phyloP scores from a whole-genome alignment of 2,329 filamentous ascomycete species.

The Knufia fluminis region DNA sequence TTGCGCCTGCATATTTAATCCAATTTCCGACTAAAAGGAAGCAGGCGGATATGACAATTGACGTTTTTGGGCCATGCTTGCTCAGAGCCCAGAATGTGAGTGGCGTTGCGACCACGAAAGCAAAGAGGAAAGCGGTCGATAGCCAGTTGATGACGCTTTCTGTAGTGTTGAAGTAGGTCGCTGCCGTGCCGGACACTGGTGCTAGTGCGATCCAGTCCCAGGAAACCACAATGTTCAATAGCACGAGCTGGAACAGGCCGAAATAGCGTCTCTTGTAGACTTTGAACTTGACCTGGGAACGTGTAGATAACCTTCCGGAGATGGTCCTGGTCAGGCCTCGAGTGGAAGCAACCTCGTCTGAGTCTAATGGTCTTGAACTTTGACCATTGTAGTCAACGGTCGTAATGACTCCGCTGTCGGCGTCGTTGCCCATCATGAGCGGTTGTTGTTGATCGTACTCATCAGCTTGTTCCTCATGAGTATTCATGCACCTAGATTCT shows the following conservation, averaged over 20 bases:
- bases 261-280: conserved; percentile 86
- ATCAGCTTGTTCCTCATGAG: background rate
- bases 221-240: conserved; percentile 86
- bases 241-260: conserved; percentile 69
- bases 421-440: background rate
- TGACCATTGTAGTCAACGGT: background rate
- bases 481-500: background rate
- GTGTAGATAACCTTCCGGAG: conserved; percentile 16
- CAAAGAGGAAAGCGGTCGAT: conserved; percentile 75
- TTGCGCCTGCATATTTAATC: conserved; percentile 71
- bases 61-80: conserved; percentile 58
- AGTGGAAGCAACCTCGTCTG: conserved; percentile 1
- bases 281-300: conserved; percentile 30
- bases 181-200: conserved; percentile 65
- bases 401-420: background rate
- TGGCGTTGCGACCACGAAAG: conserved; percentile 69
- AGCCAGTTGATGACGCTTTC: conserved; percentile 85
- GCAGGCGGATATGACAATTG: conserved; percentile 57
- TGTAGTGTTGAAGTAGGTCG: conserved; percentile 64
- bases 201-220: conserved; percentile 98
- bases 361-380: background rate
- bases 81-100: conserved; percentile 69
- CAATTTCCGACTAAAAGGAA: conserved; percentile 79
- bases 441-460: background rate
- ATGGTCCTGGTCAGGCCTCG: conserved; percentile 7